Evolutionary conservation across 2,329 filamentous ascomycete genomes (phyloP).

Genomic region (Anthostomella pinea): DNA sequence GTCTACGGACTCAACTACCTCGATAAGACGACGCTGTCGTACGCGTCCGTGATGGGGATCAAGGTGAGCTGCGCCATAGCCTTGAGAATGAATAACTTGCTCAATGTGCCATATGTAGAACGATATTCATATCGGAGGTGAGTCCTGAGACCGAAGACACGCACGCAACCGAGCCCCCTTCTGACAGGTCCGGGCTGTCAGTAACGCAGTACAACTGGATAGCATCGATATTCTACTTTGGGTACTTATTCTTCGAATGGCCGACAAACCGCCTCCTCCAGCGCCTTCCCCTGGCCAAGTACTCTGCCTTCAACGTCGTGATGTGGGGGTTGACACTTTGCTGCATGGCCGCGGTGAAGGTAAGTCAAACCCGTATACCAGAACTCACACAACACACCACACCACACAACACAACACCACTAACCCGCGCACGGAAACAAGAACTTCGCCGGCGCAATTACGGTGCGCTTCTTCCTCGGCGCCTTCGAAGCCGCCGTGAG

Average conservation of each 20-base stretch:
- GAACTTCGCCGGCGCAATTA: conserved; percentile 37
- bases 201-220: conserved; percentile 39
- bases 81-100: no score
- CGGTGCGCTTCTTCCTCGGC: conserved; percentile 41
- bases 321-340: conserved; percentile 52
- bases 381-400: no score
- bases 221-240: conserved; percentile 49
- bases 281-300: conserved; percentile 62
- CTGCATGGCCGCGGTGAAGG: conserved; percentile 32
- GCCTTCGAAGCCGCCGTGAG: conserved; percentile 37
- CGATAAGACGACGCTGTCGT: conserved; percentile 43
- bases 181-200: conserved; percentile 39
- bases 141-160: neutral
- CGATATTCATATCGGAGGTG: conserved; percentile 27
- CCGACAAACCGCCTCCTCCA: conserved; percentile 65
- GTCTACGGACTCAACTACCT: conserved; percentile 59
- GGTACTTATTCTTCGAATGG: conserved; percentile 58
- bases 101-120: no score
- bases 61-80: conserved; percentile 36
- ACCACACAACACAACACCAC: no score
- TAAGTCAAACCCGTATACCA: conserved; percentile 1
- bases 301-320: conserved; percentile 61
- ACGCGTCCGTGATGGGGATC: conserved; percentile 53
- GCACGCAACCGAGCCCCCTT: no score
- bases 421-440: no score